Conservation (phyloP, 495 filamentous ascomycete genomes). For the Penicillium canescens region DNA sequence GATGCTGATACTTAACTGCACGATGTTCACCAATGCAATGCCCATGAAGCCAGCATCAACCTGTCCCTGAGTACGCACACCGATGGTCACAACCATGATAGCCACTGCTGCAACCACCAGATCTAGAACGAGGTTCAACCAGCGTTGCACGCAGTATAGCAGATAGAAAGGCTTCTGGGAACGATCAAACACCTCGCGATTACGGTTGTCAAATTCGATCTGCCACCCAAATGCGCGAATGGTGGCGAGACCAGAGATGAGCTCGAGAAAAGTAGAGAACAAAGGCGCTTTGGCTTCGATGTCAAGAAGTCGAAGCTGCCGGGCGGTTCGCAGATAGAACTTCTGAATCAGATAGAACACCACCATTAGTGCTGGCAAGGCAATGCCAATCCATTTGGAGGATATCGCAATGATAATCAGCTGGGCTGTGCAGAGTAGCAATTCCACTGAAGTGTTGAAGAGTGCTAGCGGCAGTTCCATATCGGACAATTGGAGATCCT, state of each 20-base stretch:
- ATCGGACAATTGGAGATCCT: neutral
- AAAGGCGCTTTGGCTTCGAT: constrained; percentile 54
- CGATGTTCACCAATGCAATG: constrained; percentile 14
- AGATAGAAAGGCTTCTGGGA: constrained; percentile 47
- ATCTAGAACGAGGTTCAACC: constrained; percentile 43
- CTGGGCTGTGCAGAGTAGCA: neutral
- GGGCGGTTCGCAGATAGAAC: constrained; percentile 60
- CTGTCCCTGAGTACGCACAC: constrained; percentile 3
- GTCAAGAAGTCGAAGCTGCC: constrained; percentile 60
- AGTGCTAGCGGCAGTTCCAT: neutral
- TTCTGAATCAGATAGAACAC: constrained; percentile 45
- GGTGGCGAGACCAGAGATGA: constrained; percentile 38
- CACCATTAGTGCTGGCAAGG: constrained; percentile 37
- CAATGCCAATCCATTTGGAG: constrained; percentile 2
- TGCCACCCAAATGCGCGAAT: constrained; percentile 53
- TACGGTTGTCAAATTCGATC: constrained; percentile 17
- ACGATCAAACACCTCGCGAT: constrained; percentile 27
- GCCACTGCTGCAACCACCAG: constrained; percentile 40
- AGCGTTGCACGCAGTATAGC: constrained; percentile 45
- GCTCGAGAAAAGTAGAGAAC: constrained; percentile 52
- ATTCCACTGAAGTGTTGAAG: neutral
- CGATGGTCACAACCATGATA: constrained; percentile 8
- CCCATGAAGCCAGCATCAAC: constrained; percentile 14
- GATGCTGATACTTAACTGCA: constrained; percentile 9
- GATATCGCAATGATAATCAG: neutral